These are phyloP conservation scores for Blumeriella jaapii DNA, from an alignment of 2,329 filamentous ascomycete genomes.

Conservation along the genomic window DNA sequence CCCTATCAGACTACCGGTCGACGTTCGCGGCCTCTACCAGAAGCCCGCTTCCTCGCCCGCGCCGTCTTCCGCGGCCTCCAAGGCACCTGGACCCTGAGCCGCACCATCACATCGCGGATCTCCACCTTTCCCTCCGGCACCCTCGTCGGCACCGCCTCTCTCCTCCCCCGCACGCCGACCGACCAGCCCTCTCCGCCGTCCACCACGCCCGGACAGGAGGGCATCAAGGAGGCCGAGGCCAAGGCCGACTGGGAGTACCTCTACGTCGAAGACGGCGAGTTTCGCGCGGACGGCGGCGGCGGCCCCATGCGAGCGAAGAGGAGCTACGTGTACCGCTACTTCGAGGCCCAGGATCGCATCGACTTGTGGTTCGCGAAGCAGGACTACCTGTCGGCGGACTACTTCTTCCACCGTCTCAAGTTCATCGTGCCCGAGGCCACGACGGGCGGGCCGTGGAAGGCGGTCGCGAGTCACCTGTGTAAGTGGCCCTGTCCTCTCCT, in stretches of 20 bases:
- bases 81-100: conserved; percentile 55
- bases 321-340: conserved; percentile 63
- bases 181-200: too few species aligned
- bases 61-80: conserved; percentile 62
- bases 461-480: conserved; percentile 58
- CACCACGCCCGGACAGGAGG: background rate
- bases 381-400: conserved; percentile 51
- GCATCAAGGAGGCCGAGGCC: background rate
- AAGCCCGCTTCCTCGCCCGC: conserved; percentile 43
- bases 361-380: conserved; percentile 64
- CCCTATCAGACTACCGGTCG: conserved; percentile 25
- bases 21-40: conserved; percentile 14
- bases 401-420: conserved; percentile 64
- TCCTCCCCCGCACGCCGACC: conserved; percentile 51
- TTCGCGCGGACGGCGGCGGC: conserved; percentile 40
- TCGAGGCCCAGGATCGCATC: conserved; percentile 44
- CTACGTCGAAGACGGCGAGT: conserved; percentile 56
- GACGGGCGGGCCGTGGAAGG: conserved; percentile 37
- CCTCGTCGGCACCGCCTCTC: conserved; percentile 53
- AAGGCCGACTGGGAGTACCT: conserved; percentile 41
- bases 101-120: conserved; percentile 41
- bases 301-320: conserved; percentile 22
- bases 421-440: conserved; percentile 34
- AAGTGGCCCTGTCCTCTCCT: too few species aligned
- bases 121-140: conserved; percentile 50